phyloP scores from a whole-genome alignment of 768 basidiomycete genomes.

The Pleurotus citrinopileatus region DNA sequence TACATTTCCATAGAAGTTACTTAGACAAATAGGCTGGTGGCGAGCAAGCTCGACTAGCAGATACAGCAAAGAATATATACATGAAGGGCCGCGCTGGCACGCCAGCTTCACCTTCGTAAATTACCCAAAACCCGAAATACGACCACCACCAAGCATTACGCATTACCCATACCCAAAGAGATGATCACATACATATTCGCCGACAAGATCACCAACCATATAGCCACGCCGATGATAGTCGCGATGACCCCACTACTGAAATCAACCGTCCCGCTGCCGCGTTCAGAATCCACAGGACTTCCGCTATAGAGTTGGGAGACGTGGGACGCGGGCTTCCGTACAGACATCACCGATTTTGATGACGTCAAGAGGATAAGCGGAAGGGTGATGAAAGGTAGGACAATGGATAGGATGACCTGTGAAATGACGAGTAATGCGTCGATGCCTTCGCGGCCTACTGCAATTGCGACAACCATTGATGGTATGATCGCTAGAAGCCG shows the following conservation, averaged over 20 bases:
- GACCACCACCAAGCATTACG: neutral
- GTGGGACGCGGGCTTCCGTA: conserved; percentile 36
- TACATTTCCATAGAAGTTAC: too few relatives aligned
- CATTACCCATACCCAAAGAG: conserved; percentile 42
- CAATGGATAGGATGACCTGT: conserved; percentile 81
- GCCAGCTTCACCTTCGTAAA: too few relatives aligned
- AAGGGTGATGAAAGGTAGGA: conserved; percentile 83
- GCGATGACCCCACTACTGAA: conserved; percentile 59
- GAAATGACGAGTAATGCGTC: conserved; percentile 79
- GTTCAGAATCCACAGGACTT: neutral
- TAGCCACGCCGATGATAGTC: conserved; percentile 46
- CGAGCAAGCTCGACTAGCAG: too few relatives aligned
- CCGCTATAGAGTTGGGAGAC: neutral
- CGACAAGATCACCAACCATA: conserved; percentile 64
- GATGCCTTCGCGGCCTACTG: conserved; percentile 67
- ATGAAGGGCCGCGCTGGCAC: too few relatives aligned
- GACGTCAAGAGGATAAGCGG: conserved; percentile 79
- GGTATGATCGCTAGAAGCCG: conserved; percentile 82
- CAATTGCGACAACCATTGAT: conserved; percentile 72
- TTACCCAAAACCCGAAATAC: neutral
- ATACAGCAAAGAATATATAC: too few relatives aligned
- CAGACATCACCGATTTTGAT: conserved; percentile 68
- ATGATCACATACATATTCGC: conserved; percentile 81
- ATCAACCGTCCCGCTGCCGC: conserved; percentile 43
- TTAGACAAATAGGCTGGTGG: too few relatives aligned